Conservation (phyloP, 495 filamentous ascomycete species). For the Xylaria scruposa region DNA sequence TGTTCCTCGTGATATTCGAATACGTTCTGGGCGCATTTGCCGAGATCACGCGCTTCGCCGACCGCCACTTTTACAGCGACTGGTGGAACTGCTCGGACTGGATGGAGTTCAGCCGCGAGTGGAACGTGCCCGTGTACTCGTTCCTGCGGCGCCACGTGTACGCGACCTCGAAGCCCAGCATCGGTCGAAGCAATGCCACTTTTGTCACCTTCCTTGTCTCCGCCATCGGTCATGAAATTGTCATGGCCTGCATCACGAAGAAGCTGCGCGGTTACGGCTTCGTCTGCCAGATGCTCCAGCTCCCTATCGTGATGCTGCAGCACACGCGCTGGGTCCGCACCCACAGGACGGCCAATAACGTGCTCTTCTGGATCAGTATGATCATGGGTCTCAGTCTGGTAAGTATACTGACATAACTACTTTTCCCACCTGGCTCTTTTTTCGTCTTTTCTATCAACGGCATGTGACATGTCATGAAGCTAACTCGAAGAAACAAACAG, state of each 20-base stretch:
- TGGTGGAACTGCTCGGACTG: slow-evolving; percentile 93
- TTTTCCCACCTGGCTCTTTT: not conserved
- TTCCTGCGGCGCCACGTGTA: slow-evolving; percentile 97
- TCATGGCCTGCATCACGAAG: slow-evolving; percentile 98
- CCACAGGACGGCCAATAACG: slow-evolving; percentile 82
- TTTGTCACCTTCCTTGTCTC: slow-evolving; percentile 91
- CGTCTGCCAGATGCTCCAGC: slow-evolving; percentile 91
- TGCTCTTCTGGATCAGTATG: slow-evolving; percentile 95
- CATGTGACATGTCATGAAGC: not conserved
- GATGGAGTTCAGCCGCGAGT: slow-evolving; percentile 97
- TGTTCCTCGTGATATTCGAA: slow-evolving; percentile 97
- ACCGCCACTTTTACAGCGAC: slow-evolving; percentile 95
- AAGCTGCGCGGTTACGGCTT: slow-evolving; percentile 96
- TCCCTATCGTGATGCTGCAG: slow-evolving; percentile 93
- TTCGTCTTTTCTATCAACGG: not conserved
- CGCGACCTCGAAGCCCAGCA: slow-evolving; percentile 72
- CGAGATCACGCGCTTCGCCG: slow-evolving; percentile 91
- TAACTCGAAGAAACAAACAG: slow-evolving; percentile 38
- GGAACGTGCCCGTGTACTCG: slow-evolving; percentile 98
- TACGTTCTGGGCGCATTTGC: slow-evolving; percentile 95
- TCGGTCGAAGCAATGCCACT: slow-evolving; percentile 81
- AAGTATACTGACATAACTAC: slow-evolving; percentile 43
- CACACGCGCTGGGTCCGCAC: slow-evolving; percentile 76
- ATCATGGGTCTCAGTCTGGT: slow-evolving; percentile 88
- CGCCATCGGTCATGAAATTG: slow-evolving; percentile 88